Base-by-base conservation (phyloP, 164 flowering plant genomes). In the Vitis cinerea region DNA sequence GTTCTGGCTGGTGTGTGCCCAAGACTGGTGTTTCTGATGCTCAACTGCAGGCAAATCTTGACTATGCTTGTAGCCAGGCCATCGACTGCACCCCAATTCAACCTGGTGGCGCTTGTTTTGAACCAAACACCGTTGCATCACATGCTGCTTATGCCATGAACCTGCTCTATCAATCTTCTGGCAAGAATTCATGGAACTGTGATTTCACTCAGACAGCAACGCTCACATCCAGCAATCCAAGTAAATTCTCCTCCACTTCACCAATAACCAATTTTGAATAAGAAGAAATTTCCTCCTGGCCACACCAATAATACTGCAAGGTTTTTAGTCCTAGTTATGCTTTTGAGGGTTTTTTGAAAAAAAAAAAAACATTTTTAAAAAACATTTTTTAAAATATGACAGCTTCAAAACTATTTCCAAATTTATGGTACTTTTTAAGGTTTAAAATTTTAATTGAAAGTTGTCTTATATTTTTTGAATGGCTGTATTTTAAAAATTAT, bases 91-190 rank as follows among this genome's bases (percentile, higher is more conserved):
- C 84, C 14, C 72, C 91, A 10, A 86, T 90, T 71, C 89, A 92
- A 67, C 88, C 91, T 1, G 94, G 91, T 2, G 98, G 96, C 2
- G 79, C 85, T 48, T 92, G 97, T 78, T 92, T 74, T 72, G 82
- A 83, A 67, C 95, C 97, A 16, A 84, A 85, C 80, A 88, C 90
- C 0, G 48, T 90, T 12, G 76, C 69, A 50, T 83, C 94, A 27
- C 98, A 92, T 67, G 94, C 98, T n/a, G 80, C 98, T 54, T 92
- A 72, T 67, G 96, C 94, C 76, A 92, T 92, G 96, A 92, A 92
- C 75, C 86, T 84, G 59, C 85, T 86, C 67, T 92, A 86, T 72
- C 98, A 90, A 71, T 76, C 72, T 12, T 30, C 84, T 8, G 88
- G 79, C 11, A 78, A 74, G 72, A 86, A 86, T 72, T 88, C 91